Base-by-base conservation (phyloP, 2,329 filamentous ascomycete genomes). In the Fusarium buxicola region DNA sequence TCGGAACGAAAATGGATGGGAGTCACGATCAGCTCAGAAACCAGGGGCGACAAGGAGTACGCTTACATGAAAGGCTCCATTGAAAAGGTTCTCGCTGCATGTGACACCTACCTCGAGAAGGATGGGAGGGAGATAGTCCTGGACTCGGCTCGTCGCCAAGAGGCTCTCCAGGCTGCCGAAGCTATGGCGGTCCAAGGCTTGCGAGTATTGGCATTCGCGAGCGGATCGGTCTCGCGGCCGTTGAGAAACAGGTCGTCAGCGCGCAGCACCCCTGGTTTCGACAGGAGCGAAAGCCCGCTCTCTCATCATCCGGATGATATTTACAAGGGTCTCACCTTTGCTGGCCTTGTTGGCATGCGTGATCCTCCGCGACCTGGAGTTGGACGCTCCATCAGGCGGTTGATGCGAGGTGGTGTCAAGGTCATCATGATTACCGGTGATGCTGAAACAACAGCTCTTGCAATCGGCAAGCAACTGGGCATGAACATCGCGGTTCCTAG, bases 1-100 rank as follows among this genome's bases (percentile, higher is more conserved):
- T 99, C 95, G 1, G 93, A 97, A 74, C 87, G 94, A 55, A 99
- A 99, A 77, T 99, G 94, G 94, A 99, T 99, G 96, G 96, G 96
- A 30, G 94, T 97, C 25, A 90, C 93, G 2, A 91, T 97, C 67
- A 88, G 87, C 38, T 80, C 82, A 18, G 83, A 86, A 43, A 78
- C 81, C 27, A 82, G 81, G 56, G 80, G 81, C 50, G 88, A 90
- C 32, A 87, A 88, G 60, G 92, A 96, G 70, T 89, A 92, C 65
- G 94, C 92, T 1, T 99, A 98, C 75, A 92, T 98, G 80, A 99
- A 99, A 75, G 96, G 95, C 28, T 92, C 95, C 30, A 83, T 98
- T 35, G 95, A 99, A 76, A 90, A 89, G 74, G 86, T 99, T 18
- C 80, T 99, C 7, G 87, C 88, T 53, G 88, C 92, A 46, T 99